Conservation (phyloP, 2,329 filamentous ascomycete genomes). For the Xylaria sp. region DNA sequence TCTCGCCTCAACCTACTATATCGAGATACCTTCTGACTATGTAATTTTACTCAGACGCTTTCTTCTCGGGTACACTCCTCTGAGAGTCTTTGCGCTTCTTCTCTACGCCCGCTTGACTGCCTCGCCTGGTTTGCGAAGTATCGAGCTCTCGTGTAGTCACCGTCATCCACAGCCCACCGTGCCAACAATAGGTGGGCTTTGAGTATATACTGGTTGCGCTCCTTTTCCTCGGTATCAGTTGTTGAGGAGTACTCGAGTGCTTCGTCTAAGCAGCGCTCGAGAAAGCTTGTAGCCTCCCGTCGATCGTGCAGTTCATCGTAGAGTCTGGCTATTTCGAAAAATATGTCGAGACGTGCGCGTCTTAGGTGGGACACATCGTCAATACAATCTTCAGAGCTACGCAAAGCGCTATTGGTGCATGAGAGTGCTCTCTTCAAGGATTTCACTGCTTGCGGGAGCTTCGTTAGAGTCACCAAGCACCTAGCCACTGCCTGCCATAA, state of each 20-base stretch:
- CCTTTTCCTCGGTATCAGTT: neutral
- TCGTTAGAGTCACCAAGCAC: slow-evolving; percentile 8
- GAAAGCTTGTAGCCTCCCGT: slow-evolving; percentile 1
- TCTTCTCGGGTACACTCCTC: neutral
- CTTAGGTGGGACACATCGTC: slow-evolving; percentile 8
- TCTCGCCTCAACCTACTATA: neutral
- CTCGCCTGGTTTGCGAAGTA: neutral
- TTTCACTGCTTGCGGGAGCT: slow-evolving; percentile 4
- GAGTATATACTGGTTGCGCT: neutral
- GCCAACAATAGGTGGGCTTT: slow-evolving; percentile 10
- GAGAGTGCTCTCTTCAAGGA: slow-evolving; percentile 4
- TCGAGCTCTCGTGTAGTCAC: slow-evolving; percentile 4
- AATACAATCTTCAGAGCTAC: neutral
- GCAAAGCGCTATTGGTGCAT: neutral
- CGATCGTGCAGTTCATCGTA: slow-evolving; percentile 5
- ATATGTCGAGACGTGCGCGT: neutral
- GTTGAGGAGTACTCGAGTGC: neutral
- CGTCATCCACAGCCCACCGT: no score
- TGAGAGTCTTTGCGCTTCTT: slow-evolving; percentile 2
- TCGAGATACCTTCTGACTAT: neutral
- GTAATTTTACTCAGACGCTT: neutral
- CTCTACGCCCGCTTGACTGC: neutral
- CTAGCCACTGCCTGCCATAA: slow-evolving; percentile 4
- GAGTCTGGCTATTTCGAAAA: slow-evolving; percentile 10
- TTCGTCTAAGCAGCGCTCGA: slow-evolving; percentile 21